Base-by-base conservation (phyloP, 129 eudicot genomes). In the Kitagawia praeruptora region DNA sequence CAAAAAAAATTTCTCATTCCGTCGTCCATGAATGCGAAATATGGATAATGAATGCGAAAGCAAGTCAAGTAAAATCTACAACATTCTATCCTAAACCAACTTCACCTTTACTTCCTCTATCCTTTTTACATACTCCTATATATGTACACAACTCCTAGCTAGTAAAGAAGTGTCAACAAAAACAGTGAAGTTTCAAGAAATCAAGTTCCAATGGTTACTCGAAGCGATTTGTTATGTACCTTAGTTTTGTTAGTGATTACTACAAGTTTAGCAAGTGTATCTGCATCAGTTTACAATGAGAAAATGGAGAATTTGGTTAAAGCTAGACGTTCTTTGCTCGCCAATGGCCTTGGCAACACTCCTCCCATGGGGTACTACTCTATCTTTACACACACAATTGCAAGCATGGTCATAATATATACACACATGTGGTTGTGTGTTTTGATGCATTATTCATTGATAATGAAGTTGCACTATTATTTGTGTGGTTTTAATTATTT, bases 361-460 rank as follows among this genome's bases (percentile, higher is more conserved):
- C 97, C 97, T 79, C 96, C 87, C 9, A 92, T 92, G 97, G 97
- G 97, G 97, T 92, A 83, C 69, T 61, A 13, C 41, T 25, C 75
- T 46, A 73, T 66, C 63, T 44, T n/a, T 44, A 41, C 23, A 45
- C 31, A 8, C 67, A n/a, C 67, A 58, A 2, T 54, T 54, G 25
- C n/a, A 6, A 51, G 63, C 27, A 5, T 19, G 63, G 19, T 54
- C n/a, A 1, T 51, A 5, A 6, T 54, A 21, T 54, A 1, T 1
- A 54, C 27, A 12, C 15, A 46, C 49, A 44, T 6, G 13, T 48
- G 18, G 23, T 49, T 49, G 56, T 49, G 56, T 49, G 1, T 49
- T 49, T 49, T 49, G 23, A 49, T 49, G 21, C 56, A 49, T 16
- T 1, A 49, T 49, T 5, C 21, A 4, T 49, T 14, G 54, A 46